Evolutionary conservation across 2,329 filamentous ascomycete genomes (phyloP).

Genomic region (Aspergillus clavatus): DNA sequence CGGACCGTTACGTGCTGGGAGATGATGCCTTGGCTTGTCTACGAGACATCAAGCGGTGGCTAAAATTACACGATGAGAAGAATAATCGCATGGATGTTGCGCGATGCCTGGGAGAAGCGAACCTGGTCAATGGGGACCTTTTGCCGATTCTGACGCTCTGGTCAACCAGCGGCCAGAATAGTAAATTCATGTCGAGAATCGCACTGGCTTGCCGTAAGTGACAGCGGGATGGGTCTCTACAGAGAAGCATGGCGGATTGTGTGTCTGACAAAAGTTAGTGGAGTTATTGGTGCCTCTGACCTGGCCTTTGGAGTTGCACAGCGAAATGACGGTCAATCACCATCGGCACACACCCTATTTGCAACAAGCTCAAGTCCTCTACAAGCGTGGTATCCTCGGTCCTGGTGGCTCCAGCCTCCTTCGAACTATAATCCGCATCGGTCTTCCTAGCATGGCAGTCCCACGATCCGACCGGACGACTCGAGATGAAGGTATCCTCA

Average conservation of each 20-base stretch:
- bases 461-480: constrained; percentile 68
- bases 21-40: constrained; percentile 89
- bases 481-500: constrained; percentile 88
- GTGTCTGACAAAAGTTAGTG: constrained; percentile 44
- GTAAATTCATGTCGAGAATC: constrained; percentile 70
- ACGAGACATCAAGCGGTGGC: constrained; percentile 91
- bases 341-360: constrained; percentile 87
- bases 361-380: constrained; percentile 78
- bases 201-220: constrained; percentile 68
- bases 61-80: constrained; percentile 90
- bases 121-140: constrained; percentile 84
- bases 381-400: constrained; percentile 85
- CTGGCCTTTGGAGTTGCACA: constrained; percentile 81
- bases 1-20: constrained; percentile 80
- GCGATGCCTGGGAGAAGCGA: constrained; percentile 84
- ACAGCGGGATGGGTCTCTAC: background rate
- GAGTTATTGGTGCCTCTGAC: constrained; percentile 90
- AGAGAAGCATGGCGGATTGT: background rate
- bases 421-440: constrained; percentile 73
- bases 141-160: constrained; percentile 82
- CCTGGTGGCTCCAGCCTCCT: constrained; percentile 73
- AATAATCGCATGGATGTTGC: constrained; percentile 92
- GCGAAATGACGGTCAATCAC: constrained; percentile 86
- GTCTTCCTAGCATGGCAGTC: constrained; percentile 78
- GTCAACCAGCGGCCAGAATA: constrained; percentile 67